A percentile compares a stretch with the other conserved stretches of the same genome.
These are phyloP conservation scores for Medicago arabica DNA, from an alignment of 306 rosid species.

Conservation along the genomic window DNA sequence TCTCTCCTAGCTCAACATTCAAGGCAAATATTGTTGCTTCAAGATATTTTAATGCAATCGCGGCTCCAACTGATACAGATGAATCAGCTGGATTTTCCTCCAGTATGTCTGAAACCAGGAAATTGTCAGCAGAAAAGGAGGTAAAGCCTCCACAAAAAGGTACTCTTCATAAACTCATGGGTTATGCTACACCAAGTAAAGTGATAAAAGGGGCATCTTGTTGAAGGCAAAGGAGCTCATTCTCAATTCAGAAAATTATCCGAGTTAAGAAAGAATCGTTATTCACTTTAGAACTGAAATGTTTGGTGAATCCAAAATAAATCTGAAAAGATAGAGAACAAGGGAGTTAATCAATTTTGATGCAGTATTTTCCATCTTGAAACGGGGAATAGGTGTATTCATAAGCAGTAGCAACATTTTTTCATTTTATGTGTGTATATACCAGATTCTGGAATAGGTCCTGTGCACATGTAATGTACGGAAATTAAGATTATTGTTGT, in stretches of 20 bases:
- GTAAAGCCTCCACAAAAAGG: conserved; percentile 40
- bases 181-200: conserved; percentile 77
- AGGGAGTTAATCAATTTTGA: neutral
- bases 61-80: conserved; percentile 32
- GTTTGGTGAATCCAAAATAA: conserved; percentile 20
- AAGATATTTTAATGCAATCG: conserved; percentile 43
- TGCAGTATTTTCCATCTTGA: neutral
- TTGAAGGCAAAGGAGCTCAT: conserved; percentile 40
- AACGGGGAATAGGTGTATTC: conserved; percentile 17
- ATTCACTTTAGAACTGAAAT: neutral
- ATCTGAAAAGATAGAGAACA: neutral
- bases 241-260: conserved; percentile 38
- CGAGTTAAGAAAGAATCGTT: conserved; percentile 23
- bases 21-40: conserved; percentile 47
- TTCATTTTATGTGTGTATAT: conserved; percentile 16
- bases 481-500: conserved; percentile 17
- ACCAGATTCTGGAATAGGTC: conserved; percentile 20
- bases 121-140: conserved; percentile 50
- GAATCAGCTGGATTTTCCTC: conserved; percentile 48
- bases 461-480: neutral
- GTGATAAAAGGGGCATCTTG: conserved; percentile 58
- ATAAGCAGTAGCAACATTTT: conserved; percentile 6
- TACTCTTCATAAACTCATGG: conserved; percentile 85
- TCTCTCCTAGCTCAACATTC: conserved; percentile 39
- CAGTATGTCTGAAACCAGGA: conserved; percentile 38